Evolutionary conservation across 176 grass and related monocot species (phyloP), one percentile per base, ranked within the genome.

Genomic region (Dactylis glomerata): DNA sequence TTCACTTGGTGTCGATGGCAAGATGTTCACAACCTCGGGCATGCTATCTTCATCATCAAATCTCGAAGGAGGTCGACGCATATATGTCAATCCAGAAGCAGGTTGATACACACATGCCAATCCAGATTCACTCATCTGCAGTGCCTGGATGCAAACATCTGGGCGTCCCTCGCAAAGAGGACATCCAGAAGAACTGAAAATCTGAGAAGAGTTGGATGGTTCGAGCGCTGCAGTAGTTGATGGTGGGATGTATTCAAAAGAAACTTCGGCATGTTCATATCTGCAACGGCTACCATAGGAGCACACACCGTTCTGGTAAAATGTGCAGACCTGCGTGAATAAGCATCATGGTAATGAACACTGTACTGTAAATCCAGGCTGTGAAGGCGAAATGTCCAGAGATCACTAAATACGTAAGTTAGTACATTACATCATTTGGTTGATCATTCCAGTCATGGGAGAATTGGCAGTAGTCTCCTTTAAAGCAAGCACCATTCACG

Each of bases 401-500:
- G 54, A 88, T 27, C 54, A 47, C 5, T 85, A 85, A 81, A 59
- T 67, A 55, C 16, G 11, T 26, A 42, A 63, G 36, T 61, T 84
- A 81, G 14, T 46, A 62, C 44, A 52, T 89, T 97, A 97, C 92
- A 92, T 97, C 94, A 87, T 97, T 90, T 72, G 95, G 66, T 78
- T 84, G 89, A 78, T 86, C 95, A 82, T 87, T 88, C 90, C 88
- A 92, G 79, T 94, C 92, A 87, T 97, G 95, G 52, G 92, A 97
- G 83, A 94, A 97, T 79, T 97, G 86, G 64, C 95, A 97, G 45
- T 91, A 83, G 36, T 97, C 90, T 68, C 95, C 95, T 92, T 97
- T 97, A 66, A 97, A 88, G 81, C 95, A 97, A 75, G 92, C 88
- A 30, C 92, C 95, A 77, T 97, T 86, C 74, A 89, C 77, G 69